Evolutionary conservation across 495 filamentous ascomycete genomes (phyloP), one percentile per base, ranked within the genome.

Genomic region (Penicillium canariense): DNA sequence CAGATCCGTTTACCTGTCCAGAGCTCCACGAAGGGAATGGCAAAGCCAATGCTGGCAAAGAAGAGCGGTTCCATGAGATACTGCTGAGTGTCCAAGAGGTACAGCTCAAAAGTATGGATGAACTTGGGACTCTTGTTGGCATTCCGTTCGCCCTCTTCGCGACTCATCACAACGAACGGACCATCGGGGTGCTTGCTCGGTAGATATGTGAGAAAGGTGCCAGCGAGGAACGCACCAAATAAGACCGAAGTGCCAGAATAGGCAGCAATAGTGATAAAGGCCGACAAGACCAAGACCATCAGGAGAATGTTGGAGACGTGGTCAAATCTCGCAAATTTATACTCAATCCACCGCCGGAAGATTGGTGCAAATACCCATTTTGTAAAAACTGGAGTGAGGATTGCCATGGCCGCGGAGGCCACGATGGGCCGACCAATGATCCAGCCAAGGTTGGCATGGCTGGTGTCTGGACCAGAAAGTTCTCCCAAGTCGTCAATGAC

Each of bases 41-140:
- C 83, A 57, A 91, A 90, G 1, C 89, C 87, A 27, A 91, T 84
- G 59, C 76, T 73, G 30, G 77, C 79, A 58, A 92, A 93, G 72
- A 92, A 91, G 49, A 89, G 77, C 1, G 88, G 87, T 45, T 84
- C 81, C 20, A 92, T 77, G 3, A 90, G 67, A 39, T 73, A 77
- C 17, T 73, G 43, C 15, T 84, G 74, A 0, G 75, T 59, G 3
- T 50, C 65, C 6, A 68, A 12, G 1, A 72, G 49, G 36, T 72
- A 72, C 8, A 44, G 43, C 56, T 72, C 67, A 49, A 72, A 72
- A 0, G 69, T 72, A 47, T 72, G 67, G 12, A 67, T 50, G 23
- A 72, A 72, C 0, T 63, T 72, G 2, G 69, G 69, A 30, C 65
- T 68, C 44, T 68, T 72, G 18, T 67, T 54, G 10, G 58, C 71